phyloP scores from a whole-genome alignment of 2,329 filamentous ascomycete species.

The Phyllosticta citriasiana region DNA sequence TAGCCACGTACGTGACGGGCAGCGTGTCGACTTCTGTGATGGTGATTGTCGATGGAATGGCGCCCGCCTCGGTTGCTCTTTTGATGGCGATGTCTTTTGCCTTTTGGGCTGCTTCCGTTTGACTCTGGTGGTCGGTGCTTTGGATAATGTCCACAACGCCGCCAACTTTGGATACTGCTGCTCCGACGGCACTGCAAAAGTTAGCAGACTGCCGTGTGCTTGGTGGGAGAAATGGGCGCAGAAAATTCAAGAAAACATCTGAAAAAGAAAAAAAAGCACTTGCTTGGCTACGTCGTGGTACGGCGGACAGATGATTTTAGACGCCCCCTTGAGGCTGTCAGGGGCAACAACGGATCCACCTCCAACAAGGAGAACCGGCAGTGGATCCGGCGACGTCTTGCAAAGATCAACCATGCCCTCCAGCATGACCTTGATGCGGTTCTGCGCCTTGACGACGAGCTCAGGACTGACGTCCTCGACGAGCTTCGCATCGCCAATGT shows the following conservation, averaged over 20 bases:
- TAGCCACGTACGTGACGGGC: slow-evolving; percentile 45
- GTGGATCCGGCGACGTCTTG: slow-evolving; percentile 51
- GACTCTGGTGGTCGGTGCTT: slow-evolving; percentile 19
- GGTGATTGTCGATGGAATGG: slow-evolving; percentile 33
- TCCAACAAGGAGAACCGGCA: slow-evolving; percentile 53
- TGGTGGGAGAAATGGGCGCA: slow-evolving; percentile 8
- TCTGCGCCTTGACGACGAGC: slow-evolving; percentile 12
- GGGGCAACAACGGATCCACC: slow-evolving; percentile 53
- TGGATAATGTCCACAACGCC: slow-evolving; percentile 6
- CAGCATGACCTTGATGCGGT: slow-evolving; percentile 41
- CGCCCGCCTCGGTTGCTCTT: slow-evolving; percentile 38
- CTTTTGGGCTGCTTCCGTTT: slow-evolving; percentile 7
- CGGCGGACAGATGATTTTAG: slow-evolving; percentile 37
- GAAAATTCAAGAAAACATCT: slow-evolving; percentile 14
- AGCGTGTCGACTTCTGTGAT: slow-evolving; percentile 45
- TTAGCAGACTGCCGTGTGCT: slow-evolving; percentile 21
- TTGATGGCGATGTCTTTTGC: slow-evolving; percentile 31
- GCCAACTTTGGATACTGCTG: slow-evolving; percentile 11
- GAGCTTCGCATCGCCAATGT: slow-evolving; percentile 36
- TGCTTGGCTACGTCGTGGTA: slow-evolving; percentile 9
- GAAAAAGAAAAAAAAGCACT: background rate
- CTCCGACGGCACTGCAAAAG: slow-evolving; percentile 3
- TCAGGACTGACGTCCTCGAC: slow-evolving; percentile 22
- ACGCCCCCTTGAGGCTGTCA: slow-evolving; percentile 45
- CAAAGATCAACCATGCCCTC: slow-evolving; percentile 51